These are phyloP conservation scores for Mycena floridula DNA, from an alignment of 768 basidiomycete genomes.

Conservation along the genomic window DNA sequence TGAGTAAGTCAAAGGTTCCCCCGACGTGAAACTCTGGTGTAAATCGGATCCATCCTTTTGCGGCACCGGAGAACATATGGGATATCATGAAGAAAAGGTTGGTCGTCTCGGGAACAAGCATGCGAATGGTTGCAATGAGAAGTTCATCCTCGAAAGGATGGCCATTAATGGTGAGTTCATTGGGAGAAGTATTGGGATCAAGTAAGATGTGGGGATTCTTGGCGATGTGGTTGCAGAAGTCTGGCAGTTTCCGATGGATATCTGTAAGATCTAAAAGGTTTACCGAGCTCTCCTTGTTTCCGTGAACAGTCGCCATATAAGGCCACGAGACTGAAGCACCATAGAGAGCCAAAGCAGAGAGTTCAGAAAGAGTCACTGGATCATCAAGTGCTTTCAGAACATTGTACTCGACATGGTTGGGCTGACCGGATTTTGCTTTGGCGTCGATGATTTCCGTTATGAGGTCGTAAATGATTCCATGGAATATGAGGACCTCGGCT, in stretches of 20 bases:
- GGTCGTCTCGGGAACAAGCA: slow-evolving; percentile 4
- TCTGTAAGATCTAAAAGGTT: slow-evolving; percentile 13
- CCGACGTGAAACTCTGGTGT: background rate
- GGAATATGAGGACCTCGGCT: slow-evolving; percentile 10
- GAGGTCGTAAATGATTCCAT: slow-evolving; percentile 8
- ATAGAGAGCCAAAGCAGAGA: slow-evolving; percentile 16
- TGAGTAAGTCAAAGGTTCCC: slow-evolving; percentile 8
- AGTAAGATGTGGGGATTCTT: slow-evolving; percentile 10
- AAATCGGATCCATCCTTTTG: background rate
- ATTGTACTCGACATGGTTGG: slow-evolving; percentile 19
- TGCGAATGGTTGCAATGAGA: slow-evolving; percentile 1
- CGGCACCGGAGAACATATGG: slow-evolving; percentile 1
- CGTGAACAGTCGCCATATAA: slow-evolving; percentile 16
- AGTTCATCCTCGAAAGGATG: slow-evolving; percentile 3
- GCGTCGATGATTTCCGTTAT: slow-evolving; percentile 7
- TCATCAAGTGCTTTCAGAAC: slow-evolving; percentile 15
- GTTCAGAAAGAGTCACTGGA: slow-evolving; percentile 13
- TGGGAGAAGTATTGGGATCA: slow-evolving; percentile 1
- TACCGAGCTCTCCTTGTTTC: slow-evolving; percentile 3
- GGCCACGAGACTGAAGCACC: slow-evolving; percentile 15
- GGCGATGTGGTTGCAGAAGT: slow-evolving; percentile 11
- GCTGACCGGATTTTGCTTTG: slow-evolving; percentile 10
- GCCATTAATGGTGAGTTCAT: slow-evolving; percentile 7
- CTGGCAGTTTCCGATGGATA: slow-evolving; percentile 12
- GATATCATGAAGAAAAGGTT: slow-evolving; percentile 3